Base-by-base conservation (phyloP, 192 early-diverging fungal species). In the Mortierella antarctica region DNA sequence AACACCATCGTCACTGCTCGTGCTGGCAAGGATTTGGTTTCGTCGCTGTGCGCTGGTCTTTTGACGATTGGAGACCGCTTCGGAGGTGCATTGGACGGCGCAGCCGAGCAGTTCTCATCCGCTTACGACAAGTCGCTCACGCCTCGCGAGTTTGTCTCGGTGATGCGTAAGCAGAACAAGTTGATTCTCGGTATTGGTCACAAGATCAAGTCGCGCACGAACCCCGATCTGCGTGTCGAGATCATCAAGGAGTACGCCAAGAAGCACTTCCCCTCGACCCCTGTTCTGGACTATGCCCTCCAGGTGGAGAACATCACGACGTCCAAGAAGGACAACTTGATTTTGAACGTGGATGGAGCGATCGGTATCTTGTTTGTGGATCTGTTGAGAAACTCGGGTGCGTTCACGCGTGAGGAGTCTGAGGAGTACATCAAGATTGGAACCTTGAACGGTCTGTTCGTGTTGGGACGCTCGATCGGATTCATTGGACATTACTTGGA, bases 201-300 rank as follows among this genome's bases (percentile, higher is more conserved):
- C 94, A 98, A 97, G 90, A 96, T 99, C 91, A 99, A 99, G 88
- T 97, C 95, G 50, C 91, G 97, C 68, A 97, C 95, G 68, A 99
- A 99, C 91, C 97, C 97, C 5, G 97, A 99, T 81, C 84, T 99
- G 83, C 96, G 97, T 55, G 97, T 99, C 6, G 88, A 92, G 61
- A 91, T 99, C 70, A 94, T 99, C 83, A 98, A 97, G 88, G 91
- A 96, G 65, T 99, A 90, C 81, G 96, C 95, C 65, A 88, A 90
- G 82, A 86, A 88, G 57, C 85, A 96, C 84, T 99, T 99, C 88
- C 95, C 95, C 0, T 74, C 85, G 17, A 92, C 90, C 39, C 95
- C 94, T 40, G 90, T 95, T n/a, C 89, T 99, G 72, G 92, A 96
- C 86, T 99, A 97, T 84, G 97, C 97, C 8, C 87, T 95, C 21